Conservation (phyloP, 495 filamentous ascomycete genomes). For the Clohesyomyces aquaticus region DNA sequence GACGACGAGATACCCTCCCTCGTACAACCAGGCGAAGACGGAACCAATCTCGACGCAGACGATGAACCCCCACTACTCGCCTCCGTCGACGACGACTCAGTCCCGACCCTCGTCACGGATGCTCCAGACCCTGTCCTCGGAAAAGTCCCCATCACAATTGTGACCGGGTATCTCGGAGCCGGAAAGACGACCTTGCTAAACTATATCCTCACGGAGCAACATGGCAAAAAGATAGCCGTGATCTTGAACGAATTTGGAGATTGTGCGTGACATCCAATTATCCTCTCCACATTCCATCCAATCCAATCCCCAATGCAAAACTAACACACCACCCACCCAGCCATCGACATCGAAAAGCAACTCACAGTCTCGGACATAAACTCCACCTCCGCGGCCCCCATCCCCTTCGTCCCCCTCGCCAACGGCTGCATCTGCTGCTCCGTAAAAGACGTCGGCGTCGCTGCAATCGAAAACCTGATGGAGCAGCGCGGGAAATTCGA, state of each 20-base stretch:
- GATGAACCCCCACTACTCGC: slow-evolving; percentile 2
- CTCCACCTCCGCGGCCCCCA: slow-evolving; percentile 20
- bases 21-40: slow-evolving; percentile 45
- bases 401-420: slow-evolving; percentile 58
- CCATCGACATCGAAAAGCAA: slow-evolving; percentile 91
- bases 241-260: slow-evolving; percentile 98
- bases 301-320: not conserved
- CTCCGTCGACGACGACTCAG: not conserved
- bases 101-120: not conserved
- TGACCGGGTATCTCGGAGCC: slow-evolving; percentile 90
- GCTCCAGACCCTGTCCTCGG: slow-evolving; percentile 11
- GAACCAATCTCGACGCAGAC: not conserved
- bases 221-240: slow-evolving; percentile 96
- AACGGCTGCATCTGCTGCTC: slow-evolving; percentile 99
- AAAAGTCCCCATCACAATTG: slow-evolving; percentile 91
- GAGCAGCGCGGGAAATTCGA: slow-evolving; percentile 90
- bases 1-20: slow-evolving; percentile 71
- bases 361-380: slow-evolving; percentile 74
- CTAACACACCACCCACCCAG: slow-evolving; percentile 50
- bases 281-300: not conserved
- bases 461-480: slow-evolving; percentile 95
- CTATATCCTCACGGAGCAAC: slow-evolving; percentile 88
- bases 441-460: slow-evolving; percentile 91
- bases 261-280: slow-evolving; percentile 61
- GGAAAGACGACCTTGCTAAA: slow-evolving; percentile 96